Evolutionary conservation across 805 yeast genomes (phyloP).

Genomic region (Ogataea ramenticola): DNA sequence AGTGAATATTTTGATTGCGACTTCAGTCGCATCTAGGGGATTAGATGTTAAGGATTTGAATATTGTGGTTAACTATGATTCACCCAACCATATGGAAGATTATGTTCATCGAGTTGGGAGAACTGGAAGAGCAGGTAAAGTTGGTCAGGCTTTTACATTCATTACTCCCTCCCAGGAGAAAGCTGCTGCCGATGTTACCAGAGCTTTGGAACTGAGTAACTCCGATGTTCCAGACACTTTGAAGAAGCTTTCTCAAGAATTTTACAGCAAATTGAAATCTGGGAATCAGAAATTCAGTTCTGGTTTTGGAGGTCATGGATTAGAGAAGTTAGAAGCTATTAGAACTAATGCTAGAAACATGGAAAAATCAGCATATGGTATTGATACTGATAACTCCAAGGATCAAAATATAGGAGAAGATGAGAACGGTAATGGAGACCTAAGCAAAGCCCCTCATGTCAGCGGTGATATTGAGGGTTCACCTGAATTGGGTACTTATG

Average conservation of each 20-base stretch:
- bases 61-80: slow-evolving; percentile 73
- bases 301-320: slow-evolving; percentile 93
- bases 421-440: background rate
- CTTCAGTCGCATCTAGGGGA: slow-evolving; percentile 94
- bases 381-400: slow-evolving; percentile 21
- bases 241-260: slow-evolving; percentile 41
- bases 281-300: slow-evolving; percentile 58
- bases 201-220: slow-evolving; percentile 56
- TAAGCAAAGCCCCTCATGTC: no score
- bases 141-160: slow-evolving; percentile 69
- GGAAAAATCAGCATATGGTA: slow-evolving; percentile 45
- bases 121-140: slow-evolving; percentile 85
- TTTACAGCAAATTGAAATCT: slow-evolving; percentile 50
- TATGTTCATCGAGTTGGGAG: slow-evolving; percentile 95
- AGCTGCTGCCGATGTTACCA: slow-evolving; percentile 60
- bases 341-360: slow-evolving; percentile 43
- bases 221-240: slow-evolving; percentile 47
- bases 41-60: slow-evolving; percentile 83
- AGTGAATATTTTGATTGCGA: slow-evolving; percentile 69
- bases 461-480: slow-evolving; percentile 7
- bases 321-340: slow-evolving; percentile 64
- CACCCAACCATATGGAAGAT: slow-evolving; percentile 88
- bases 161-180: slow-evolving; percentile 55
- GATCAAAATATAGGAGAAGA: slow-evolving; percentile 10
- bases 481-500: slow-evolving; percentile 21